A percentile compares a stretch with the other conserved stretches of the same genome.
Conservation (phyloP, 1,139 yeast genomes). For the Blastobotrys apis region DNA sequence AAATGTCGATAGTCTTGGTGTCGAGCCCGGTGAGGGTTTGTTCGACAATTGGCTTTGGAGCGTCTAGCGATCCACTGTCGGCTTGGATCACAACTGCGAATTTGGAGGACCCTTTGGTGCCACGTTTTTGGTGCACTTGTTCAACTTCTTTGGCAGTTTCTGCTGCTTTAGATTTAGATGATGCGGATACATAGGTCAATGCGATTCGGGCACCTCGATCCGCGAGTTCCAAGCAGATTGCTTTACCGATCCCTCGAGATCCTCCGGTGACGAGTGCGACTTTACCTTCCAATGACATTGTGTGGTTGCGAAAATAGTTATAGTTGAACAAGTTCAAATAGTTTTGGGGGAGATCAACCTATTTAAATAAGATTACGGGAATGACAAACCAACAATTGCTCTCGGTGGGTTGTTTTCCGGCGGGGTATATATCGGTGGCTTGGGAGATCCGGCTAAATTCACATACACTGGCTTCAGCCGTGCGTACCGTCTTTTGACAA, state of each 20-base stretch:
- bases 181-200: slow-evolving; percentile 28
- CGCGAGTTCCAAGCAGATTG: slow-evolving; percentile 31
- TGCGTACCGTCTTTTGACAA: too few species aligned
- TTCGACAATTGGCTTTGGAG: slow-evolving; percentile 14
- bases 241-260: slow-evolving; percentile 31
- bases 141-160: slow-evolving; percentile 30
- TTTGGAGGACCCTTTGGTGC: slow-evolving; percentile 22
- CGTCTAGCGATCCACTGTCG: slow-evolving; percentile 27
- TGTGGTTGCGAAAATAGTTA: too few species aligned
- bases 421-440: too few species aligned
- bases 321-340: too few species aligned
- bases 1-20: slow-evolving; percentile 47
- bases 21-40: slow-evolving; percentile 26
- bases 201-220: slow-evolving; percentile 27
- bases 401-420: too few species aligned
- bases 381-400: too few species aligned
- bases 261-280: slow-evolving; percentile 28
- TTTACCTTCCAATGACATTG: slow-evolving; percentile 14
- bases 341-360: too few species aligned
- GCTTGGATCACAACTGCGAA: slow-evolving; percentile 32
- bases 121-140: slow-evolving; percentile 7
- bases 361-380: too few species aligned
- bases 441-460: too few species aligned
- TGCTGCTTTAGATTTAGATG: slow-evolving; percentile 14
- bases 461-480: too few species aligned